These are phyloP conservation scores for Colletotrichum sp. DNA, from an alignment of 2,329 filamentous ascomycete genomes.

Conservation along the genomic window DNA sequence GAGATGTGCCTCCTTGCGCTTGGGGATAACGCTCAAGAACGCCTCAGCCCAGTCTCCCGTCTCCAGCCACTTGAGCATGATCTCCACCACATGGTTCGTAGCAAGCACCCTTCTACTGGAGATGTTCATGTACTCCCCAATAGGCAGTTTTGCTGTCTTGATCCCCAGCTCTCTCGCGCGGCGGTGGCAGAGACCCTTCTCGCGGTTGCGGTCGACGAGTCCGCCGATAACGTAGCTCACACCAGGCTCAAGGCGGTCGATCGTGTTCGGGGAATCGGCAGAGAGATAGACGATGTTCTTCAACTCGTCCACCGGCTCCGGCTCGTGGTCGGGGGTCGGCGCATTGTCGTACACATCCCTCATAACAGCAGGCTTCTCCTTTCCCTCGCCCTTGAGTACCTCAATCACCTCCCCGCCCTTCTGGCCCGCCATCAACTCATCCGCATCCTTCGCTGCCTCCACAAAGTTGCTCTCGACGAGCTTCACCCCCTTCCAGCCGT, in stretches of 20 bases:
- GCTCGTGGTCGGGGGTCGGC: slow-evolving; percentile 32
- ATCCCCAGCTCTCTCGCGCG: slow-evolving; percentile 77
- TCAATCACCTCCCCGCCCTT: slow-evolving; percentile 65
- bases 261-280: slow-evolving; percentile 86
- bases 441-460: slow-evolving; percentile 68
- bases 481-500: slow-evolving; percentile 78
- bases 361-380: slow-evolving; percentile 35
- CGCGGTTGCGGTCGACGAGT: slow-evolving; percentile 92
- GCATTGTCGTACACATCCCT: slow-evolving; percentile 36
- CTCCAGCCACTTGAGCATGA: slow-evolving; percentile 94
- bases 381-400: slow-evolving; percentile 49
- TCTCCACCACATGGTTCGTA: slow-evolving; percentile 96
- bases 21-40: slow-evolving; percentile 87
- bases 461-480: slow-evolving; percentile 80
- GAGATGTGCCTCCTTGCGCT: slow-evolving; percentile 82
- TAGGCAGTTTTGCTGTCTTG: slow-evolving; percentile 88
- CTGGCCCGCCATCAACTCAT: slow-evolving; percentile 67
- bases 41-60: slow-evolving; percentile 89
- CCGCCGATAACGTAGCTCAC: slow-evolving; percentile 94
- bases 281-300: slow-evolving; percentile 81
- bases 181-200: slow-evolving; percentile 93
- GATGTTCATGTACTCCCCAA: slow-evolving; percentile 96
- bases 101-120: slow-evolving; percentile 83
- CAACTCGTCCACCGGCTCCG: slow-evolving; percentile 37
- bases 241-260: slow-evolving; percentile 84